Evolutionary conservation across 306 rosid species (phyloP).

Genomic region (Ceratonia siliqua): DNA sequence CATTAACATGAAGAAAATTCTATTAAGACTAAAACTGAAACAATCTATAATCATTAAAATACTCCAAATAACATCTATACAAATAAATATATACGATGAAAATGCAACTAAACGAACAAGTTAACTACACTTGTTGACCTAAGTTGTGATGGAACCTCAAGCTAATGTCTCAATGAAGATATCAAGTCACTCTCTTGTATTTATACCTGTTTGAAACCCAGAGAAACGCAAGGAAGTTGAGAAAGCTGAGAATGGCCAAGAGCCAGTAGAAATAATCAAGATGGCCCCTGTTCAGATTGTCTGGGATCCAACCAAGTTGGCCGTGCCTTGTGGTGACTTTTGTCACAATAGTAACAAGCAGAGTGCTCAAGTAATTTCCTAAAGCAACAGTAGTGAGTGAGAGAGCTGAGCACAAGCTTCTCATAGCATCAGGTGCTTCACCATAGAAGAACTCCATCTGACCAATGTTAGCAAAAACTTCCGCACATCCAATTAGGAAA

Average conservation of each 20-base stretch:
- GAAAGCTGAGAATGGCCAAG: slow-evolving; percentile 59
- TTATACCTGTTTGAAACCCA: slow-evolving; percentile 62
- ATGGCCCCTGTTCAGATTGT: slow-evolving; percentile 78
- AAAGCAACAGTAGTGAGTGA: slow-evolving; percentile 66
- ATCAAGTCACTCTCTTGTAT: slow-evolving; percentile 55
- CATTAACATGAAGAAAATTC: background rate
- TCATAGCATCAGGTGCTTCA: slow-evolving; percentile 87
- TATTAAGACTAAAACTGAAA: background rate
- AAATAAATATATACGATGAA: background rate
- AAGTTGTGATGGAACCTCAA: background rate
- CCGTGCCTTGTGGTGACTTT: slow-evolving; percentile 59
- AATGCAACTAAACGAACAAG: background rate
- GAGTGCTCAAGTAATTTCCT: slow-evolving; percentile 75
- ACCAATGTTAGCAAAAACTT: slow-evolving; percentile 70
- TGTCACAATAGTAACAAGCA: slow-evolving; percentile 69
- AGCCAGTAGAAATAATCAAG: slow-evolving; percentile 84
- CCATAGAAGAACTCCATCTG: slow-evolving; percentile 69
- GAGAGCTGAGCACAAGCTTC: slow-evolving; percentile 83
- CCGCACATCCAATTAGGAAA: slow-evolving; percentile 82
- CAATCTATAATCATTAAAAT: background rate
- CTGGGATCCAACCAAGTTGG: slow-evolving; percentile 81
- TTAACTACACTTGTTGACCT: background rate
- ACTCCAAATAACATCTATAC: slow-evolving; percentile 15
- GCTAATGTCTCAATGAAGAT: slow-evolving; percentile 13
- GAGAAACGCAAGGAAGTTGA: slow-evolving; percentile 61